Evolutionary conservation across 768 basidiomycete species (phyloP), one percentile per base, ranked within the genome.

Genomic region (Mycena rebaudengoi): DNA sequence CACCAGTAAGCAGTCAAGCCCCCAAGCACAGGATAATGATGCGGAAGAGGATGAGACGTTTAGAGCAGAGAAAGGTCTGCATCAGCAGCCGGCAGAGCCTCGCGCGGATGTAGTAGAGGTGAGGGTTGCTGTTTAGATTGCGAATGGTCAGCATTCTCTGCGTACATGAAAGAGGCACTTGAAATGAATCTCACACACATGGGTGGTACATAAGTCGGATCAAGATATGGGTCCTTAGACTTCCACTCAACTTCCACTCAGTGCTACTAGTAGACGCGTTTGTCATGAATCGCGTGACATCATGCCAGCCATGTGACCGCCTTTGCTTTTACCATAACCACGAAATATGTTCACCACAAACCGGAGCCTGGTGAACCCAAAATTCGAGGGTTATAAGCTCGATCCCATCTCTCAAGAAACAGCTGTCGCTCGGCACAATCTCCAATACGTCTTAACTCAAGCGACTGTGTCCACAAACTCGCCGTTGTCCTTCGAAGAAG

Each of bases 371-470:
- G 75, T 92, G 25, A 95, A 95, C 68, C 87, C 92, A 2, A 91
- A 90, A 67, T 96, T 96, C 60, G 94, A 96, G 66, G 91, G 91
- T 2, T 95, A 96, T 74, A 92, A 86, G 67, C 82, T 96, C 26
- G 83, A 88, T 64, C 77, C 86, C 4, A 78, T 92, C 32, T 73
- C 81, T 12, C 87, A 89, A 66, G 85, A 88, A n/a, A 78, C 85
- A 8, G 77, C 79, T 10, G 81, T 91, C 5, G 75, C 76, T 20
- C 81, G 85, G 25, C 85, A 83, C 72, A 73, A 74, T 10, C 83
- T 94, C 62, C 72, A 84, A 69, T 71, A 85, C 79, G 68, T 85
- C 80, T 80, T 85, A 0, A 84, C 85, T 7, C 90, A 91, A 75
- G 81, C 86, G 8, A 86, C 89, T 37, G 76, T 84, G 11, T 88